phyloP scores from a whole-genome alignment of 192 early-diverging fungal genomes.

The Spizellomyces punctatus region DNA sequence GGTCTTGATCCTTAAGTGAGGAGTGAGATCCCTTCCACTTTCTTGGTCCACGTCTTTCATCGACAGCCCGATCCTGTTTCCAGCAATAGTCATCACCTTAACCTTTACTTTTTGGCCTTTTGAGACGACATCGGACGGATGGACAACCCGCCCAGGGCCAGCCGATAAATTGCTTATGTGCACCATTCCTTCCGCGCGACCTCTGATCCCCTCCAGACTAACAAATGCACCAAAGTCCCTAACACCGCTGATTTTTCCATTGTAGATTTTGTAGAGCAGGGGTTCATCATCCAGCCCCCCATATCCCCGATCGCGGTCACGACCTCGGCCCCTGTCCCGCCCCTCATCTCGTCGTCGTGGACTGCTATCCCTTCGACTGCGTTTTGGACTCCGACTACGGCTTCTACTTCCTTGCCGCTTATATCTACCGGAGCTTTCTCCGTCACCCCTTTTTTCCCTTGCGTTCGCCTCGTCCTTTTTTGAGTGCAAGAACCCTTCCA shows the following conservation, averaged over 20 bases:
- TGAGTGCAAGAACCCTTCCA: conserved; percentile 52
- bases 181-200: conserved; percentile 85
- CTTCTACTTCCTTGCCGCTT: conserved; percentile 23
- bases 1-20: conserved; percentile 71
- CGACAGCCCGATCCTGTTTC: conserved; percentile 79
- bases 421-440: conserved; percentile 6
- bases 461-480: conserved; percentile 28
- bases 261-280: conserved; percentile 90
- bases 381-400: conserved; percentile 33
- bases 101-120: conserved; percentile 85
- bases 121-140: conserved; percentile 86
- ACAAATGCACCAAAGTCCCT: conserved; percentile 97
- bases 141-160: conserved; percentile 64
- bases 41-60: conserved; percentile 97
- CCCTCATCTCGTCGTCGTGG: conserved; percentile 7
- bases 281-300: conserved; percentile 72
- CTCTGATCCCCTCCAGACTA: conserved; percentile 74
- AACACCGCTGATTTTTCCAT: conserved; percentile 77
- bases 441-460: conserved; percentile 19
- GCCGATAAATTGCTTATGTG: conserved; percentile 76
- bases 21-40: conserved; percentile 87
- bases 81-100: conserved; percentile 91
- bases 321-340: conserved; percentile 17
- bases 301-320: conserved; percentile 29
- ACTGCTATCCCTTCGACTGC: conserved; percentile 14